Conservation (phyloP, 2,329 filamentous ascomycete genomes). For the Xylariaceae sp. region DNA sequence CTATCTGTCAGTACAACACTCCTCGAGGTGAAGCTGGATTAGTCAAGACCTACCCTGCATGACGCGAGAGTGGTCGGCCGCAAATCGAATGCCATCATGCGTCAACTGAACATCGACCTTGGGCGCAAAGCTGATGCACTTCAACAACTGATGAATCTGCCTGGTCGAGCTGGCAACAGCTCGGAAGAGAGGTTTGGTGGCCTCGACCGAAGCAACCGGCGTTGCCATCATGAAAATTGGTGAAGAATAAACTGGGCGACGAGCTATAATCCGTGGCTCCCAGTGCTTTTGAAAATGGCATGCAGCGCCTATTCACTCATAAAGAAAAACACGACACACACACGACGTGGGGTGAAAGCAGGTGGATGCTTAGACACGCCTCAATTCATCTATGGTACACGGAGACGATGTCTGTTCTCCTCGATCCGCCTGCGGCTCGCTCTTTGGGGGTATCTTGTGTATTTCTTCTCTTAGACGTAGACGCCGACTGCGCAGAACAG, state of each 20-base stretch:
- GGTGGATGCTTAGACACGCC: slow-evolving; percentile 29
- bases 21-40: not conserved
- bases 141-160: slow-evolving; percentile 61
- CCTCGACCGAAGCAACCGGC: slow-evolving; percentile 21
- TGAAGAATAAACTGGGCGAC: not conserved
- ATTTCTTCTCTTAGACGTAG: slow-evolving; percentile 65
- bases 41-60: slow-evolving; percentile 67
- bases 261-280: not conserved
- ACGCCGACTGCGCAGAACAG: slow-evolving; percentile 99
- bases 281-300: not conserved
- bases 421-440: slow-evolving; percentile 23
- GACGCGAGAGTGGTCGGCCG: slow-evolving; percentile 79
- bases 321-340: slow-evolving; percentile 8
- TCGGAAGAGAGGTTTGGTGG: slow-evolving; percentile 55
- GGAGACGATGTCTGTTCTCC: slow-evolving; percentile 21
- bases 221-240: slow-evolving; percentile 23
- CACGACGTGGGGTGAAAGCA: slow-evolving; percentile 12
- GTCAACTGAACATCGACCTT: slow-evolving; percentile 67
- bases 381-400: slow-evolving; percentile 41
- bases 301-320: slow-evolving; percentile 22
- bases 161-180: slow-evolving; percentile 74
- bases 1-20: slow-evolving; percentile 15
- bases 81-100: slow-evolving; percentile 78
- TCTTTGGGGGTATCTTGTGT: slow-evolving; percentile 42
- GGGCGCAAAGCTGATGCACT: slow-evolving; percentile 55